Percentiles rank a stretch among this genome's conserved stretches.
phyloP scores from a whole-genome alignment of 305 asterid genomes.

The Andrographis paniculata region DNA sequence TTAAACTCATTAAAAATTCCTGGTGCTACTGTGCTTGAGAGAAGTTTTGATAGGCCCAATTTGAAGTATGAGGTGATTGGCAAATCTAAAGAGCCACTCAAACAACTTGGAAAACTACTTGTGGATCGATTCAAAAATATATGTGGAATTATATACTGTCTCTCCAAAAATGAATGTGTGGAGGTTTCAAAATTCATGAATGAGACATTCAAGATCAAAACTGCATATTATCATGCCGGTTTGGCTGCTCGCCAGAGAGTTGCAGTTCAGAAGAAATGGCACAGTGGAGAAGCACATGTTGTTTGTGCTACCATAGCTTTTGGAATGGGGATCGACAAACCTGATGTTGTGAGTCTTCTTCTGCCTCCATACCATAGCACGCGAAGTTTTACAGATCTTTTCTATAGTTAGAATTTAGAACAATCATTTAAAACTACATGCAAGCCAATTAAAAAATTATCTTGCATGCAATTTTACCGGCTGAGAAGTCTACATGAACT shows the following conservation, averaged over 20 bases:
- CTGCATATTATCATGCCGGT: slow-evolving; percentile 88
- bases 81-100: slow-evolving; percentile 74
- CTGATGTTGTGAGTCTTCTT: slow-evolving; percentile 80
- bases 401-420: too few species aligned
- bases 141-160: slow-evolving; percentile 92
- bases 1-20: slow-evolving; percentile 67
- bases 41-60: slow-evolving; percentile 89
- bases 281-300: slow-evolving; percentile 69
- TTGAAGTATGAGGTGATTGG: slow-evolving; percentile 77
- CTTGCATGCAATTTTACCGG: not conserved
- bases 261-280: slow-evolving; percentile 85
- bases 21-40: slow-evolving; percentile 69
- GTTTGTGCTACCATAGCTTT: slow-evolving; percentile 98
- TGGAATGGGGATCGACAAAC: slow-evolving; percentile 98
- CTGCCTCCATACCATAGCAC: slow-evolving; percentile 12
- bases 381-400: not conserved
- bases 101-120: slow-evolving; percentile 76
- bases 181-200: slow-evolving; percentile 74
- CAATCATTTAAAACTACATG: too few species aligned
- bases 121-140: slow-evolving; percentile 50
- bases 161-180: slow-evolving; percentile 77
- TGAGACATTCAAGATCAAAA: slow-evolving; percentile 67
- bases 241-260: slow-evolving; percentile 84
- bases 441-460: too few species aligned
- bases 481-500: too few species aligned